Evolutionary conservation across 2,329 filamentous ascomycete species (phyloP), one percentile per base, ranked within the genome.

Genomic region (Diatrype stigma): DNA sequence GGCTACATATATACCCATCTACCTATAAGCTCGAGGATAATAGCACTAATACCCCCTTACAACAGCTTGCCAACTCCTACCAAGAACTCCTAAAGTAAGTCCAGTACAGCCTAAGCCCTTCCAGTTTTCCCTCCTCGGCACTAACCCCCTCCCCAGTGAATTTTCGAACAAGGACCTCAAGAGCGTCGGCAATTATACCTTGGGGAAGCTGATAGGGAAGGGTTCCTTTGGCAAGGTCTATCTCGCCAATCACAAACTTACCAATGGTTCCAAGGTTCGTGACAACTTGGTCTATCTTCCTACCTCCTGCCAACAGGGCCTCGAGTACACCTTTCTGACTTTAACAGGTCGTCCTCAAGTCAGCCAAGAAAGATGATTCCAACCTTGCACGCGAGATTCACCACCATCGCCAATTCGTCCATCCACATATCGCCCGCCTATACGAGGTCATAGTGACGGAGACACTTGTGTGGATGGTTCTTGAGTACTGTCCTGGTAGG

Each of bases 391-490:
- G 94, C 61, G 94, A 99, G 70, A 99, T 99, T 62, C 94, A 99
- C 70, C 94, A 99, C 69, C 94, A 99, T 69, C 89, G 94, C 60
- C 94, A 99, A 71, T 96, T 99, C 71, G 81, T 96, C 58, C 94
- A 99, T 66, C 94, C 94, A 21, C 94, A 99, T 72, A 99, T 99
- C 63, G 92, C 94, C 44, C 84, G 94, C 47, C 77, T 99, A 21
- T 97, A 99, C 76, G 94, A 99, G 75, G 93, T 99, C 53, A 96
- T 99, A 62, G 92, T 99, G 56, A 99, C 94, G 2, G 94, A 99
- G 72, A 85, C 77, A 46, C 72, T 97, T 69, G 95, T 99, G 48
- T 99, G 94, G 94, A 80, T 99, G 65, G 94, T 95, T 28, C 75
- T 99, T 63, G 94, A 99, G 74, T 99, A 96, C 69, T 99, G 94